phyloP scores from a whole-genome alignment of 1,284 basidiomycete genomes.

The Cryptococcus jaspeensis region DNA sequence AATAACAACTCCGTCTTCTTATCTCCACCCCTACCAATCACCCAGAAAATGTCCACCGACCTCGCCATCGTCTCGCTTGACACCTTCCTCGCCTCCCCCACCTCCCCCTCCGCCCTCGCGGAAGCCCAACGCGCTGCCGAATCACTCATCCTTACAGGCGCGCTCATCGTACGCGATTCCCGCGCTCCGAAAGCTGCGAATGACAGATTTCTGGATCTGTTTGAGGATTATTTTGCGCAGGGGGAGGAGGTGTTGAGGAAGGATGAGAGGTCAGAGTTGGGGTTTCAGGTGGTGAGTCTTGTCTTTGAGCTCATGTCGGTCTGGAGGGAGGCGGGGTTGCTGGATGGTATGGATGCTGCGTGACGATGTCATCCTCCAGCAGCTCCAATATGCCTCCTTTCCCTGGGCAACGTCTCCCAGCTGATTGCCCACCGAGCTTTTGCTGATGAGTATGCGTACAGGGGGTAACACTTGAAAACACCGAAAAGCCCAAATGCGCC shows the following conservation, averaged over 20 bases:
- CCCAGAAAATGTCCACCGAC: conserved; percentile 26
- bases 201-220: conserved; percentile 70
- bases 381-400: too few species aligned
- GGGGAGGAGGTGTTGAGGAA: conserved; percentile 60
- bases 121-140: conserved; percentile 63
- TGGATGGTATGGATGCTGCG: conserved; percentile 56
- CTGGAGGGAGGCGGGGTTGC: neutral
- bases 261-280: conserved; percentile 75
- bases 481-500: conserved; percentile 84
- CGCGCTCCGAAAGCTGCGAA: conserved; percentile 81
- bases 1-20: neutral
- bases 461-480: conserved; percentile 86
- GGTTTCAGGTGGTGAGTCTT: conserved; percentile 54
- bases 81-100: conserved; percentile 60
- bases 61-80: conserved; percentile 76
- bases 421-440: too few species aligned
- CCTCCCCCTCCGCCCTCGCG: conserved; percentile 52
- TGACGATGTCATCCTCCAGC: too few species aligned
- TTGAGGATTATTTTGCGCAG: conserved; percentile 83
- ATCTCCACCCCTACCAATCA: neutral
- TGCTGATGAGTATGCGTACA: conserved; percentile 52
- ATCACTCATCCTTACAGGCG: conserved; percentile 71
- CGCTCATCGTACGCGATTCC: conserved; percentile 75
- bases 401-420: too few species aligned
- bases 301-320: too few species aligned